Evolutionary conservation across 2,329 filamentous ascomycete species (phyloP), one percentile per base, ranked within the genome.

Genomic region (Cercospora brassicicola): DNA sequence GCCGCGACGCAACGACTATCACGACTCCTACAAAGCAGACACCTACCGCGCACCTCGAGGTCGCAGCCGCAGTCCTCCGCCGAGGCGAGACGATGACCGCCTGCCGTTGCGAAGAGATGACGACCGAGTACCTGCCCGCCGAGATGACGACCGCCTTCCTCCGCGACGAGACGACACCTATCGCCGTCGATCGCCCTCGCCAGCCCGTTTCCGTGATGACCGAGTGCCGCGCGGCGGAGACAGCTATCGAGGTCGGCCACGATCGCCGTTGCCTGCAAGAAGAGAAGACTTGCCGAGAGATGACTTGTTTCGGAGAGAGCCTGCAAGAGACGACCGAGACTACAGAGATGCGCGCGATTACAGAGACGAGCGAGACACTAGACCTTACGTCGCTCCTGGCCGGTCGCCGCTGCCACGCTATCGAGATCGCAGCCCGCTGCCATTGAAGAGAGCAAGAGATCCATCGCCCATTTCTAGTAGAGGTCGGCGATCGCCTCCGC

Each of bases 401-500:
- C 80, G 80, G 65, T 82, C 81, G 13, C 81, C 82, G 36, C 76
- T 78, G 45, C 78, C 76, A 62, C 77, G 80, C 61, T 78, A 78
- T 71, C 73, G 78, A 63, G 80, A 82, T 53, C 78, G 82, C 69
- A 83, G 82, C 71, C 82, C 81, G 23, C 76, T 78, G 15, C 80
- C 79, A 10, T 65, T 80, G 67, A 82, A 81, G 74, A 76, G 83
- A 69, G 80, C 79, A 48, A 77, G 83, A 65, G 82, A 85, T 59
- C 72, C 76, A n/a, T 84, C 82, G n/a, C 82, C 82, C 10, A 78
- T 80, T 11, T 79, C 80, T 39, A 84, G 82, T 72, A 79, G 82
- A 62, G 81, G 82, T 2, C 74, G 79, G 56, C 78, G 82, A 45
- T 83, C 83, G 59, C 80, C 80, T 28, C 78, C 79, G 13, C 72